Conservation (phyloP, 345 rosid genomes). For the Citrus sp. region DNA sequence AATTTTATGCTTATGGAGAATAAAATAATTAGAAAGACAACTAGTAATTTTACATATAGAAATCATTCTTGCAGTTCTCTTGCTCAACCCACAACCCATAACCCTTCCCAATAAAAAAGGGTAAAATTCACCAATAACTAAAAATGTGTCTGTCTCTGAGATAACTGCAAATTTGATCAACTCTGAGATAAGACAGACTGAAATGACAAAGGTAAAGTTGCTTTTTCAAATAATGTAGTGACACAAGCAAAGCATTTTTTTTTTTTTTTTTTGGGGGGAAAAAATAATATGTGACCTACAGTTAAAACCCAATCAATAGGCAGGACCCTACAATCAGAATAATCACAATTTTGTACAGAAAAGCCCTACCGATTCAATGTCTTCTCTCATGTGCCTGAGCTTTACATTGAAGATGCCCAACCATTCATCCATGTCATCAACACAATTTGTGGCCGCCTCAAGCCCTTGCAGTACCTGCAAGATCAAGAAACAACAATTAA, state of each 20-base stretch:
- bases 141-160: background rate
- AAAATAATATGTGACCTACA: background rate
- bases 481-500: constrained; percentile 12
- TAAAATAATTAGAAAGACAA: background rate
- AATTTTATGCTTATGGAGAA: background rate
- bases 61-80: background rate
- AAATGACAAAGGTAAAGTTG: background rate
- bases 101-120: background rate
- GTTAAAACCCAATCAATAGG: background rate
- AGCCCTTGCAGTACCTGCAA: constrained; percentile 92
- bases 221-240: background rate
- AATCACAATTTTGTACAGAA: constrained; percentile 2
- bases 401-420: constrained; percentile 91
- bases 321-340: background rate
- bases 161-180: background rate
- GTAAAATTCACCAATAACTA: background rate
- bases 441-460: constrained; percentile 88
- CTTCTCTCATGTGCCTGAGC: constrained; percentile 99
- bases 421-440: constrained; percentile 99
- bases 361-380: constrained; percentile 77
- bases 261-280: background rate
- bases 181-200: background rate
- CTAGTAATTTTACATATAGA: background rate
- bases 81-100: background rate
- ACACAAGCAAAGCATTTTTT: background rate